Evolutionary conservation across 257 asterid genomes (phyloP), one percentile per base, ranked within the genome.

Genomic region (Euphrasia confusa): DNA sequence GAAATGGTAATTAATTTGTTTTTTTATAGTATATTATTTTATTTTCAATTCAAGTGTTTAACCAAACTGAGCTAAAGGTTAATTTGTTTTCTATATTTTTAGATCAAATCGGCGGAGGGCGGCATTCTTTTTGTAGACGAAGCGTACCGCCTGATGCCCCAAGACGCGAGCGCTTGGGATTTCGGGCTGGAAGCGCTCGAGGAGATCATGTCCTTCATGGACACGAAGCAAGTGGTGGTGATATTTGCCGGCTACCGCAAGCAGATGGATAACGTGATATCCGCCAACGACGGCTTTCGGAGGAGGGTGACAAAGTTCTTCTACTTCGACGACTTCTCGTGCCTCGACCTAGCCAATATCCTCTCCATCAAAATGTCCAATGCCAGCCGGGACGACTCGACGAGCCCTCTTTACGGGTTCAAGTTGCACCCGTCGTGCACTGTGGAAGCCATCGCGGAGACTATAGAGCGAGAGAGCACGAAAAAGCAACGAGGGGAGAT

Each of bases 141-240:
- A 7, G 55, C 55, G 0, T 15, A 49, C 18, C 55, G 55, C 55
- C 18, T 49, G 2, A 15, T 49, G 24, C 24, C 24, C 1, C 1
- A 21, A 26, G 0, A 11, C 5, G 11, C n/a, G 15, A 1, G 4
- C 2, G 11, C 1, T 9, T 1, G 14, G 4, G 50, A 44, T 44
- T 12, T 2, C 17, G 50, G 17, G 4, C 12, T 44, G 13, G 50
- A 44, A 44, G 54, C 54, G 0, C 9, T 14, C 0, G 54, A 49
- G 54, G 54, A 49, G 54, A 49, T 49, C 9, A 49, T 49, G 54
- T 49, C 54, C 9, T 6, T 3, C 54, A 49, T 49, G 54, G 54
- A 49, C 21, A 49, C 18, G 2, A 14, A 5, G 0, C n/a, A 49
- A n/a, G 24, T 49, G 9, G 54, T 49, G 7, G 54, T 49, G 9